A percentile compares a stretch with the other conserved stretches of the same genome.
Evolutionary conservation across 352 stramenopile genomes (phyloP).

Genomic region (Phytophthora sp.): DNA sequence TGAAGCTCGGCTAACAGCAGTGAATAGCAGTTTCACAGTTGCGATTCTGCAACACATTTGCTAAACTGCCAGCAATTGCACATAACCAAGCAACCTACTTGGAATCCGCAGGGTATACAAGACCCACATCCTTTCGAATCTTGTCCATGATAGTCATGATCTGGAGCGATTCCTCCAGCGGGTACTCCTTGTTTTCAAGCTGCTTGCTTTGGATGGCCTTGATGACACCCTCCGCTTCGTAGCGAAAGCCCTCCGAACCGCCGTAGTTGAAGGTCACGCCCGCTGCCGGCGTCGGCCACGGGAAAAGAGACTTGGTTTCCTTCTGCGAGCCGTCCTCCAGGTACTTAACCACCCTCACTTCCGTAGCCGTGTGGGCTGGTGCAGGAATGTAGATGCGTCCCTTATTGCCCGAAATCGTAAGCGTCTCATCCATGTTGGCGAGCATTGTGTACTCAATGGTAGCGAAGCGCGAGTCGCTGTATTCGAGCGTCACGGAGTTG

Average conservation of each 20-base stretch:
- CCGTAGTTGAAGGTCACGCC: slow-evolving; percentile 55
- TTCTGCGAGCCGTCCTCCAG: slow-evolving; percentile 13
- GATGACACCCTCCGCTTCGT: slow-evolving; percentile 73
- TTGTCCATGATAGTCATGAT: slow-evolving; percentile 68
- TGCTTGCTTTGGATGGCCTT: slow-evolving; percentile 58
- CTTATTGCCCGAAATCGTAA: slow-evolving; percentile 72
- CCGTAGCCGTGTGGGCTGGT: slow-evolving; percentile 53
- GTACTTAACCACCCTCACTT: slow-evolving; percentile 41
- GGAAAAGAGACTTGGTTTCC: slow-evolving; percentile 49
- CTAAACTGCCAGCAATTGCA: neutral
- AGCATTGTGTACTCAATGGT: slow-evolving; percentile 71
- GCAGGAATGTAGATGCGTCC: slow-evolving; percentile 62
- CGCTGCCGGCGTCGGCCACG: slow-evolving; percentile 37
- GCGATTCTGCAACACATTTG: neutral
- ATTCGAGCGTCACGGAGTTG: slow-evolving; percentile 63
- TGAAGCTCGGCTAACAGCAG: neutral
- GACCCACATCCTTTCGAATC: slow-evolving; percentile 55
- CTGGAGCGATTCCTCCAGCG: slow-evolving; percentile 58
- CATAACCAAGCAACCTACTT: slow-evolving; percentile 10
- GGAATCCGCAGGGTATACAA: slow-evolving; percentile 40
- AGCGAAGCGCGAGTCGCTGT: slow-evolving; percentile 54
- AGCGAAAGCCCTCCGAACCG: slow-evolving; percentile 69
- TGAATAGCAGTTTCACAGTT: too few species aligned
- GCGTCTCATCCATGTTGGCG: slow-evolving; percentile 68
- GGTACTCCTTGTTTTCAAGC: slow-evolving; percentile 49